A percentile compares a stretch with the other conserved stretches of the same genome.
Evolutionary conservation across 2,329 filamentous ascomycete genomes (phyloP).

Genomic region (Paecilomyces formosus): DNA sequence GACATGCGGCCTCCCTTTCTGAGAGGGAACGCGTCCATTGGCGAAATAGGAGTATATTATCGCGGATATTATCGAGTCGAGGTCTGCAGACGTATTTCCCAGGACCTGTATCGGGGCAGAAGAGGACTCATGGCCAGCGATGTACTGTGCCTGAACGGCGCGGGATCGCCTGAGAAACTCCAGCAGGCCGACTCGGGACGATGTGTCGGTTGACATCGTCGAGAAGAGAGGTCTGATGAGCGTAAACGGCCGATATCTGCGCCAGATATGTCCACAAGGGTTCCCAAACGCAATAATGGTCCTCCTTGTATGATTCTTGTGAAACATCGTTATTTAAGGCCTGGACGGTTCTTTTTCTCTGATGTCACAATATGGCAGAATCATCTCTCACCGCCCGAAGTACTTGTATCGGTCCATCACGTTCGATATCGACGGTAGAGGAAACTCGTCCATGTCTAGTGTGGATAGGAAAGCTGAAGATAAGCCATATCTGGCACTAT

Average conservation of each 20-base stretch:
- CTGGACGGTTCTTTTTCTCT: background rate
- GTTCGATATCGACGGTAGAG: background rate
- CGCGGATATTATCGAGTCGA: slow-evolving; percentile 57
- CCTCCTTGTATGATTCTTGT: background rate
- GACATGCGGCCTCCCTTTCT: slow-evolving; percentile 38
- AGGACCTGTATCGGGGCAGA: slow-evolving; percentile 30
- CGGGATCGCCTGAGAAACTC: slow-evolving; percentile 30
- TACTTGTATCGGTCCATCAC: background rate
- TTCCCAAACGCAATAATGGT: background rate
- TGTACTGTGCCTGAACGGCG: slow-evolving; percentile 19
- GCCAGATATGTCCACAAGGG: background rate
- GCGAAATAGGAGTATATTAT: slow-evolving; percentile 55
- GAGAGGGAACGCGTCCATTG: slow-evolving; percentile 35
- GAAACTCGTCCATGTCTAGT: background rate
- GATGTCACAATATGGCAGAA: slow-evolving; percentile 1
- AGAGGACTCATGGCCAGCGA: slow-evolving; percentile 10
- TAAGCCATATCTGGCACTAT: no score
- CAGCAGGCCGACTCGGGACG: slow-evolving; percentile 14
- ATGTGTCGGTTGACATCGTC: background rate
- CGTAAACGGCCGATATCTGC: background rate
- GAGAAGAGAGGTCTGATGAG: background rate
- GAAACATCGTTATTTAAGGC: background rate
- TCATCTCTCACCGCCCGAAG: background rate
- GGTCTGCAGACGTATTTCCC: slow-evolving; percentile 44
- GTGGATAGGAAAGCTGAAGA: no score